A percentile compares a stretch with the other conserved stretches of the same genome.
Conservation (phyloP, 345 rosid species). For the Atalantia buxifolia region DNA sequence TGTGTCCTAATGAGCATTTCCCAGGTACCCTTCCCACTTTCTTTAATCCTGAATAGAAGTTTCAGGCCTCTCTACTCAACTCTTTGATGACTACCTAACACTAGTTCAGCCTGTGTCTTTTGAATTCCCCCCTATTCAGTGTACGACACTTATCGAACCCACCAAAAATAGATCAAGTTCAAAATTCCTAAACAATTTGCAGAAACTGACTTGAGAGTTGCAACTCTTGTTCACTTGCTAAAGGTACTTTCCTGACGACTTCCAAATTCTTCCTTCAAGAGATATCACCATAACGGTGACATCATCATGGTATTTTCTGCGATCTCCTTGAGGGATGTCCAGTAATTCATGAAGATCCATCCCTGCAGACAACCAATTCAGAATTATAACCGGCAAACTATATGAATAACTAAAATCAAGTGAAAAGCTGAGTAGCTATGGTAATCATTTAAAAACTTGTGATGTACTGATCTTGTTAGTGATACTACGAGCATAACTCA, state of each 20-base stretch:
- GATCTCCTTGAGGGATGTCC: slow-evolving; percentile 95
- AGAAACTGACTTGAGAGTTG: neutral
- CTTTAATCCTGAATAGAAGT: slow-evolving; percentile 23
- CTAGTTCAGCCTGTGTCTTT: slow-evolving; percentile 24
- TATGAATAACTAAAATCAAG: neutral
- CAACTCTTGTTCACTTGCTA: slow-evolving; percentile 20
- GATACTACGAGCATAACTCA: neutral
- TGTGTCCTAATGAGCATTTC: slow-evolving; percentile 27
- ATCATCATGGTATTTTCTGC: slow-evolving; percentile 95
- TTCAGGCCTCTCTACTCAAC: slow-evolving; percentile 33
- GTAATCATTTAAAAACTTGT: neutral
- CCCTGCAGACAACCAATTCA: slow-evolving; percentile 40
- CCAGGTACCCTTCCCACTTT: slow-evolving; percentile 13
- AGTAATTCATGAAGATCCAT: slow-evolving; percentile 89
- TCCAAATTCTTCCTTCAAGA: slow-evolving; percentile 97
- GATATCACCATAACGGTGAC: slow-evolving; percentile 96
- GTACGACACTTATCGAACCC: slow-evolving; percentile 12
- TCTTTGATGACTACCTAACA: slow-evolving; percentile 32
- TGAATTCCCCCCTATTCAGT: slow-evolving; percentile 14
- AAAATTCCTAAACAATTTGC: slow-evolving; percentile 12
- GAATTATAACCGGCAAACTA: neutral
- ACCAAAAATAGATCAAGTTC: slow-evolving; percentile 39
- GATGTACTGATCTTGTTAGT: neutral
- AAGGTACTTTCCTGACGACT: slow-evolving; percentile 92
- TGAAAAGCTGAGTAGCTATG: neutral